phyloP scores from a whole-genome alignment of 1,139 yeast species.

The Pichia sorboxylosa region DNA sequence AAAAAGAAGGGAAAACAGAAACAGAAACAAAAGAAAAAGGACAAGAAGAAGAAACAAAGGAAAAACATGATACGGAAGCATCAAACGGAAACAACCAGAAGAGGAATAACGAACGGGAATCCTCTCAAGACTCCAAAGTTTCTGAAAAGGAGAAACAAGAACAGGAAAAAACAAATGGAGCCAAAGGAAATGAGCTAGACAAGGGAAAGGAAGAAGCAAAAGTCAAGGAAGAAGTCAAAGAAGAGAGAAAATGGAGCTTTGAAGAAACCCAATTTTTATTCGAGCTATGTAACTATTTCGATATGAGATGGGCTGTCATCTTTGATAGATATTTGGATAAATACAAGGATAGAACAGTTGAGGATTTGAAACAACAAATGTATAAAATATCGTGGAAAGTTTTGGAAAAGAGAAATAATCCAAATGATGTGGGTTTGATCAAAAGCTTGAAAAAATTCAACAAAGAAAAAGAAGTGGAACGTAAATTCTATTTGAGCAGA shows the following conservation, averaged over 20 bases:
- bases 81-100: background rate
- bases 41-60: background rate
- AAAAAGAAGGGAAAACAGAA: background rate
- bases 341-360: conserved; percentile 34
- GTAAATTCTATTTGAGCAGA: conserved; percentile 72
- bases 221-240: conserved; percentile 1
- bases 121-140: too few relatives aligned
- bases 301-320: conserved; percentile 79
- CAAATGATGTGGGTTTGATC: conserved; percentile 38
- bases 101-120: too few relatives aligned
- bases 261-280: conserved; percentile 72
- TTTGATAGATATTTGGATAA: conserved; percentile 54
- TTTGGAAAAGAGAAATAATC: conserved; percentile 24
- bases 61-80: background rate
- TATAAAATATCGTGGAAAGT: conserved; percentile 46
- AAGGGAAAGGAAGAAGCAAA: background rate
- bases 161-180: background rate
- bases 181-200: background rate
- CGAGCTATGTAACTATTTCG: conserved; percentile 59
- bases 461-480: conserved; percentile 55
- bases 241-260: conserved; percentile 43
- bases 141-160: background rate
- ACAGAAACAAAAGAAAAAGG: background rate
- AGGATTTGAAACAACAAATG: conserved; percentile 76
- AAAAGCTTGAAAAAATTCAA: conserved; percentile 43